Conservation (phyloP, 179 eudicot species). For the Spergularia azorica region DNA sequence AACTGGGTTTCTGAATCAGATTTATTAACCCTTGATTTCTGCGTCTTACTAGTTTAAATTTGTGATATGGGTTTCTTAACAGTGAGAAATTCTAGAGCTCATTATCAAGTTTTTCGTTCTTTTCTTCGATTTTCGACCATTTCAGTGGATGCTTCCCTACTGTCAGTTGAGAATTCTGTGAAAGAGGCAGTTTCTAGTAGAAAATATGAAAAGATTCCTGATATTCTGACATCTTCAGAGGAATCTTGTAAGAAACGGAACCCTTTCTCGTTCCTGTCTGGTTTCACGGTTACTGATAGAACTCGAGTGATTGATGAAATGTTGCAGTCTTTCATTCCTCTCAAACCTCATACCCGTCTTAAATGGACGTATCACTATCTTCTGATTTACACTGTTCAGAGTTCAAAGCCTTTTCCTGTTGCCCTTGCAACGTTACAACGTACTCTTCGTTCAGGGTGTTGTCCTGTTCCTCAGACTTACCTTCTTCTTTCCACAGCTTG, state of each 20-base stretch:
- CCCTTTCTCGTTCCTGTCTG: constrained; percentile 74
- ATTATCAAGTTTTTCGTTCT: constrained; percentile 19
- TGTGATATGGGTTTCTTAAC: constrained; percentile 26
- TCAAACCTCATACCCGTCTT: constrained; percentile 57
- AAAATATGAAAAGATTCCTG: constrained; percentile 56
- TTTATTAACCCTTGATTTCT: background rate
- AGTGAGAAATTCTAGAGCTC: constrained; percentile 17
- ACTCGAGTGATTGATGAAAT: constrained; percentile 59
- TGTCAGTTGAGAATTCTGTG: constrained; percentile 48
- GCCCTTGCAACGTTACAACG: constrained; percentile 70
- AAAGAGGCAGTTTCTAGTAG: constrained; percentile 50
- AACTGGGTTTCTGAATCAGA: background rate
- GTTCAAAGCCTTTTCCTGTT: constrained; percentile 60
- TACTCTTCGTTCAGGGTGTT: constrained; percentile 68
- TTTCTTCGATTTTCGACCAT: constrained; percentile 25
- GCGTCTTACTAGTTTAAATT: background rate
- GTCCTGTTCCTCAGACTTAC: constrained; percentile 65
- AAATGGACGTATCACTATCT: constrained; percentile 59
- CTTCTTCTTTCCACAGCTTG: constrained; percentile 69
- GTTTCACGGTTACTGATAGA: constrained; percentile 34
- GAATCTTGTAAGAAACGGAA: constrained; percentile 37
- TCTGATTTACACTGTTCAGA: constrained; percentile 57
- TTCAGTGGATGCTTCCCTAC: constrained; percentile 25
- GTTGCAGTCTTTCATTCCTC: constrained; percentile 57
- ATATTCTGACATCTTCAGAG: constrained; percentile 42